These are phyloP conservation scores for Chamaecyparis obtusa DNA, from an alignment of 75 land plant genomes.

Conservation along the genomic window DNA sequence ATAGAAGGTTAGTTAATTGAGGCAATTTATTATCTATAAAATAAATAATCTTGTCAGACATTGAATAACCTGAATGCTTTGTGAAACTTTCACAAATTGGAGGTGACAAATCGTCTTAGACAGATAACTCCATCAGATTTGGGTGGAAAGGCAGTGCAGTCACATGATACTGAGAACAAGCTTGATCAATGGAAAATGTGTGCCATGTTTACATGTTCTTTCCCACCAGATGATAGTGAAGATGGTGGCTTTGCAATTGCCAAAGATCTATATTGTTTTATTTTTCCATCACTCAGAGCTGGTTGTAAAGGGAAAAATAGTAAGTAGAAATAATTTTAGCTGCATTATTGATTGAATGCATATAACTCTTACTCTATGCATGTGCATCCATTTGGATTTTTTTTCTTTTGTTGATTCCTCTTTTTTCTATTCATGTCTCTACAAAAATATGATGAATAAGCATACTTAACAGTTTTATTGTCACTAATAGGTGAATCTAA, in stretches of 20 bases:
- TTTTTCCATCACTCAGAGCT: constrained; percentile 82
- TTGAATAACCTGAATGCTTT: neutral
- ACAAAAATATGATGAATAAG: neutral
- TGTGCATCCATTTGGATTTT: neutral
- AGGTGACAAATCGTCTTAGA: constrained; percentile 80
- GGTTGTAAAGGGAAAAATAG: constrained; percentile 90
- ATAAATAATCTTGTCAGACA: neutral
- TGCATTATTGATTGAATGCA: neutral
- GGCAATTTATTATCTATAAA: neutral
- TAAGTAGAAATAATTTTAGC: constrained; percentile 28
- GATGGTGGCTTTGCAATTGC: constrained; percentile 45
- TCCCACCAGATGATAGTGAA: constrained; percentile 79
- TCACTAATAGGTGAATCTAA: neutral
- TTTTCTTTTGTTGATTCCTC: neutral
- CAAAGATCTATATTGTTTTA: constrained; percentile 72
- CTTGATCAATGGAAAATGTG: constrained; percentile 98
- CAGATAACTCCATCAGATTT: constrained; percentile 82
- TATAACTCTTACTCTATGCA: neutral
- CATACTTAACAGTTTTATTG: neutral
- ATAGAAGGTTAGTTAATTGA: neutral
- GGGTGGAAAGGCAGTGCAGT: constrained; percentile 82
- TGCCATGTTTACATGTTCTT: constrained; percentile 97
- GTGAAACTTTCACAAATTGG: constrained; percentile 48
- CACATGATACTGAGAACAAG: constrained; percentile 85
- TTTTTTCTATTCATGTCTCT: neutral